Evolutionary conservation across 1,284 basidiomycete genomes (phyloP), one percentile per base, ranked within the genome.

Genomic region (Afroboletus lepidellus): DNA sequence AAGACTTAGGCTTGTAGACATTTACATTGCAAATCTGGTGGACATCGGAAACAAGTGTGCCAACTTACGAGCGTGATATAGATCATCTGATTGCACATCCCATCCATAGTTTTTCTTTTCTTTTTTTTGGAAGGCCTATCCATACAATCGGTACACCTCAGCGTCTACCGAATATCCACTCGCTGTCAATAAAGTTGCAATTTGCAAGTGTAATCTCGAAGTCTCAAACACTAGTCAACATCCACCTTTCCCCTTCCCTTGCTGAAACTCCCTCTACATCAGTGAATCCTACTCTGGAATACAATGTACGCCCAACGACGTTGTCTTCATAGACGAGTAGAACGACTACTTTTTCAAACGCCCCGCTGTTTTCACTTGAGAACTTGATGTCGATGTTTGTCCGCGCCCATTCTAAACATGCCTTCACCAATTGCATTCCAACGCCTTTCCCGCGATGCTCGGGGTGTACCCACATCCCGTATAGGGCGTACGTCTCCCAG

Each of bases 401-500:
- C 38, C 57, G 53, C 20, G 30, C 65, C 65, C 61, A 69, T 32
- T 58, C 57, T 38, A 68, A 39, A 36, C 63, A 65, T 13, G 47
- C 55, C 21, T 45, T 51, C 9, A 57, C 39, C 20, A 67, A 51
- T 25, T 47, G 50, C 24, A 48, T 34, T 46, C 66, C 74, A 8
- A 74, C 45, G 9, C 69, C 63, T 32, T 59, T 66, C 5, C 69
- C 59, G 42, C 74, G 60, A 42, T 70, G 66, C 2, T 65, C 63
- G 20, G 69, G 69, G 39, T 65, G 61, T 16, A 74, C 67, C 73
- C 72, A 74, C 65, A 74, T 65, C 16, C 60, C 70, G 30, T 55
- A 65, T 12, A 77, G 32, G 15, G 57, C 54, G 34, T 71, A 68
- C 11, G 64, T 48, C 20, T 58, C 59, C 54, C 57, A 60, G 21